Evolutionary conservation across 2,329 filamentous ascomycete genomes (phyloP).

Genomic region (Endothia cerciana): DNA sequence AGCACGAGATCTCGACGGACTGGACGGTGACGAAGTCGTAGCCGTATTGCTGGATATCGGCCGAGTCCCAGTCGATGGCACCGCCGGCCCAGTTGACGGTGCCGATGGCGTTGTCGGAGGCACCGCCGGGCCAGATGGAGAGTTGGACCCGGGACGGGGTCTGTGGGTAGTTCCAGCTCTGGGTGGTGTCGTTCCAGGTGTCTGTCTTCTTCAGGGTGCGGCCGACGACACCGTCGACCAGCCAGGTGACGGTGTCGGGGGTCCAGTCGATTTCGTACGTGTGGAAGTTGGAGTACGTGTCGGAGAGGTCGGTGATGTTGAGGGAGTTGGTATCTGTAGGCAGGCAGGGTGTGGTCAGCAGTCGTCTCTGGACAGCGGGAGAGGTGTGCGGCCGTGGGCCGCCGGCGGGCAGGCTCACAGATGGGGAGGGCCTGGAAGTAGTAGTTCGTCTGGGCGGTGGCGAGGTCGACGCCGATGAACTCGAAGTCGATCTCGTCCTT

Average conservation of each 20-base stretch:
- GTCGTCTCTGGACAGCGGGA: neutral
- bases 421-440: constrained; percentile 93
- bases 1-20: constrained; percentile 84
- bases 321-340: constrained; percentile 74
- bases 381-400: no score
- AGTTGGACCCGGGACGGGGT: constrained; percentile 89
- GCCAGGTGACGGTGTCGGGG: constrained; percentile 84
- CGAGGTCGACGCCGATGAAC: constrained; percentile 81
- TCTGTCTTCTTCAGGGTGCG: constrained; percentile 75
- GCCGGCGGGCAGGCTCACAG: constrained; percentile 71
- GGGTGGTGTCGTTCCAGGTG: constrained; percentile 83
- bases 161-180: constrained; percentile 87
- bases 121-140: constrained; percentile 94
- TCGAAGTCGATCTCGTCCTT: constrained; percentile 99
- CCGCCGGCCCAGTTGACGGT: constrained; percentile 94
- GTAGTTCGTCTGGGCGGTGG: constrained; percentile 87
- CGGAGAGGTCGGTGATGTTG: constrained; percentile 66
- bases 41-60: constrained; percentile 78
- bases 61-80: constrained; percentile 80
- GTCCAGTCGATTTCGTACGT: constrained; percentile 94
- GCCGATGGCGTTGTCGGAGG: constrained; percentile 75
- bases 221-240: constrained; percentile 77
- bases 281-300: constrained; percentile 81
- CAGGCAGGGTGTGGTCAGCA: constrained; percentile 11
- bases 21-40: constrained; percentile 87